These are phyloP conservation scores for Suillus lakei DNA, from an alignment of 768 basidiomycete species.

Conservation along the genomic window DNA sequence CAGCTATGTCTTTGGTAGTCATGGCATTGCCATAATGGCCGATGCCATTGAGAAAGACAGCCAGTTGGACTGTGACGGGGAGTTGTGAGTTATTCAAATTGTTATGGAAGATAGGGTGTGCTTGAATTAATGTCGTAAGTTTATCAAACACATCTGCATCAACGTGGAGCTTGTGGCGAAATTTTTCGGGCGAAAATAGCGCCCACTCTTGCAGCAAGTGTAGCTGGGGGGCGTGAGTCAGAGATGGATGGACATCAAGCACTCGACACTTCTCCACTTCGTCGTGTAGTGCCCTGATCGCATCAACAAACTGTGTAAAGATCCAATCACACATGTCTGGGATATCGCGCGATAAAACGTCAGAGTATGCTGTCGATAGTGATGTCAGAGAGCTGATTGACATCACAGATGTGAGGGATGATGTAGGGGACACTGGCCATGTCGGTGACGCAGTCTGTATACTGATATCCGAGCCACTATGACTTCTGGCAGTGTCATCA, in stretches of 20 bases:
- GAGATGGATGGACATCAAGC: not conserved
- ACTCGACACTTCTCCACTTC: not conserved
- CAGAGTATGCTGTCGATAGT: not conserved
- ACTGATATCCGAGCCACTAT: not conserved
- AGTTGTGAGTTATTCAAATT: constrained; percentile 14
- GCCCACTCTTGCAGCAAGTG: constrained; percentile 7
- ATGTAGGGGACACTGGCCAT: not conserved
- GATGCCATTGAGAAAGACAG: constrained; percentile 6
- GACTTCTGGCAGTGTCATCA: too few relatives aligned
- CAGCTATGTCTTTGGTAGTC: constrained; percentile 3
- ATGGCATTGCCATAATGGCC: constrained; percentile 11
- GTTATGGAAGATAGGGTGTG: constrained; percentile 29
- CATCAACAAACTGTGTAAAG: not conserved
- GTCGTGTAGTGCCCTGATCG: not conserved
- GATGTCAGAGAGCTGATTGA: not conserved
- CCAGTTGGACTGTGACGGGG: not conserved
- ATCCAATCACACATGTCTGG: not conserved
- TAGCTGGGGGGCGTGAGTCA: not conserved
- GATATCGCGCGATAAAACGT: not conserved
- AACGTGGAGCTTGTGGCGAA: constrained; percentile 28
- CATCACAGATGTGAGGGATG: not conserved
- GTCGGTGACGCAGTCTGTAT: not conserved
- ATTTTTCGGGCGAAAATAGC: not conserved
- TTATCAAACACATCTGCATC: constrained; percentile 28
- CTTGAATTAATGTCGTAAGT: constrained; percentile 19